Percentiles rank a stretch among this genome's conserved stretches.
phyloP scores from a whole-genome alignment of 257 asterid genomes.

The Solanum peruvianum region DNA sequence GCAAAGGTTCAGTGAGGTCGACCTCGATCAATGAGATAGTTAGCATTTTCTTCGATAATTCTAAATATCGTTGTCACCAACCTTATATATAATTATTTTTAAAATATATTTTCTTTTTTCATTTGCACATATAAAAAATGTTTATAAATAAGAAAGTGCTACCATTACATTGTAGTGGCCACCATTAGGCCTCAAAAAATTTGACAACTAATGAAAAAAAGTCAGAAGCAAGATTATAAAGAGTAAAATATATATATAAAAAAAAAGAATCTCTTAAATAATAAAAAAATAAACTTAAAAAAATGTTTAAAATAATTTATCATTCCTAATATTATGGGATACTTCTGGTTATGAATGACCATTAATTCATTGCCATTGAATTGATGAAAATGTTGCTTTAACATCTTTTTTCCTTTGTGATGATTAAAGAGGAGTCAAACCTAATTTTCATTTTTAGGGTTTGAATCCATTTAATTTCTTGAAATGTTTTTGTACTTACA shows the following conservation, averaged over 20 bases:
- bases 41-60: neutral
- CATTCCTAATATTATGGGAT: neutral
- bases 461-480: neutral
- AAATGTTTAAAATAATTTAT: neutral
- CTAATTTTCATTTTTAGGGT: neutral
- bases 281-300: neutral
- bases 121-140: neutral
- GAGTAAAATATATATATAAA: neutral
- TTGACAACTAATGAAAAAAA: neutral
- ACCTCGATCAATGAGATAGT: neutral
- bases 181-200: neutral
- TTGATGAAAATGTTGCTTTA: neutral
- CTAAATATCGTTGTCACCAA: neutral
- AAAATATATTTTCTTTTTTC: neutral
- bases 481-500: neutral
- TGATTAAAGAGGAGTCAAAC: slow-evolving; percentile 1
- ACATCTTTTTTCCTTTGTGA: neutral
- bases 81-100: neutral
- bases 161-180: neutral
- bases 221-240: neutral
- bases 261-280: neutral
- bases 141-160: neutral
- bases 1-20: neutral
- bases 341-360: neutral
- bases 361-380: slow-evolving; percentile 1